Base-by-base conservation (phyloP, 192 early-diverging fungal species). In the Irineochytrium annulatum region DNA sequence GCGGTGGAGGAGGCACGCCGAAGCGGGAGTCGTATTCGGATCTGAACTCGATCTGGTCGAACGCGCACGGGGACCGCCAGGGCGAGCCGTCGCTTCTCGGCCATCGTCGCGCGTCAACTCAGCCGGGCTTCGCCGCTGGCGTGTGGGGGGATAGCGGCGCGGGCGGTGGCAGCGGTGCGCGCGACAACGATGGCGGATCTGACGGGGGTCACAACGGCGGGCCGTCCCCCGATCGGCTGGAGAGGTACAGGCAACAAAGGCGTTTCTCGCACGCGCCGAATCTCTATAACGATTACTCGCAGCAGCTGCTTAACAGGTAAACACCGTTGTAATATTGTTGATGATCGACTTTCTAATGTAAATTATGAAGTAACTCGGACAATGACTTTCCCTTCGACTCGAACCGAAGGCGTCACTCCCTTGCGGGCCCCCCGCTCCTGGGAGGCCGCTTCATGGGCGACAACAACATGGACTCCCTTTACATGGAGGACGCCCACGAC, bases 101-200 rank as follows among this genome's bases (percentile, higher is more conserved):
- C 35, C 83, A 86, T 65, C 70, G 83, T 46, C 75, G 84, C 37
- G 68, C 78, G 33, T 78, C 81, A 0, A 80, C 84, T 2, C 74
- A 77, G 55, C 76, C 82, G 13, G 71, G 65, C 48, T 62, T 65
- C 45, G 59, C 52, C 19, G 61, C 56, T 43, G 78, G n/a, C n/a
- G n/a, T 82, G 68, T 82, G 73, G 76, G 81, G 74, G 34, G 48
- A 59, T 32, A 59, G 60, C 17, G 65, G 26, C 37, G 31, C 28
- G 32, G 34, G 51, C 71, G 2, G 59, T 65, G 31, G 22, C 52
- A 30, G 41, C 55, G 29, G 39, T 57, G 43, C 55, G 35, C 31
- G 35, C 14, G 52, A 16, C 26, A 48, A 54, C 16, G 62, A 55
- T 37, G 59, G 26, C 11, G 46, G 17, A 1, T 52, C 45, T 49